phyloP scores from a whole-genome alignment of 208 protist genomes.

The Naegleria gruberi region DNA sequence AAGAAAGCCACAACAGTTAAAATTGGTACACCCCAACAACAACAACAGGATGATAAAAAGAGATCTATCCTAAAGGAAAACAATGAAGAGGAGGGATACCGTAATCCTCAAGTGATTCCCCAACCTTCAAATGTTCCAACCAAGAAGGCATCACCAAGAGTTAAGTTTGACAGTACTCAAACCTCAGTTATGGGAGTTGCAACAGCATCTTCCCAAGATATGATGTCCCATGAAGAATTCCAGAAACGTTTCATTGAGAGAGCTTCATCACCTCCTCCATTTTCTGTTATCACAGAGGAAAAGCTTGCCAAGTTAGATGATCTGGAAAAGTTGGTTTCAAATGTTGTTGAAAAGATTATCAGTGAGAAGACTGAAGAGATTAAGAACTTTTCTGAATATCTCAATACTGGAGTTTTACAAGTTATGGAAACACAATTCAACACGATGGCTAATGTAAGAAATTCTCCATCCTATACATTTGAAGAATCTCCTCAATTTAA shows the following conservation, averaged over 20 bases:
- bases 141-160: not conserved
- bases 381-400: not conserved
- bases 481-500: not conserved
- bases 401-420: not conserved
- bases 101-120: not conserved
- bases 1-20: too few relatives aligned
- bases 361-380: not conserved
- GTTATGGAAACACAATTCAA: not conserved
- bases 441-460: not conserved
- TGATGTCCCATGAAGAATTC: not conserved
- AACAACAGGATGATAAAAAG: not conserved
- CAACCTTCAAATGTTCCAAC: not conserved
- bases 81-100: not conserved
- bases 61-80: not conserved
- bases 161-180: not conserved
- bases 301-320: not conserved
- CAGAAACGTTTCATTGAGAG: not conserved
- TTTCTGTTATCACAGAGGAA: not conserved
- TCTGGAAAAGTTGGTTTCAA: not conserved
- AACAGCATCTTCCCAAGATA: not conserved
- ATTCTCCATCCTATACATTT: not conserved
- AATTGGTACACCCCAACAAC: not conserved
- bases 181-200: not conserved
- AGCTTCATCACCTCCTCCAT: not conserved
- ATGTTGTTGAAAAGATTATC: not conserved